Evolutionary conservation across 106 monocot genomes (phyloP).

Genomic region (Hemerocallis citrina): DNA sequence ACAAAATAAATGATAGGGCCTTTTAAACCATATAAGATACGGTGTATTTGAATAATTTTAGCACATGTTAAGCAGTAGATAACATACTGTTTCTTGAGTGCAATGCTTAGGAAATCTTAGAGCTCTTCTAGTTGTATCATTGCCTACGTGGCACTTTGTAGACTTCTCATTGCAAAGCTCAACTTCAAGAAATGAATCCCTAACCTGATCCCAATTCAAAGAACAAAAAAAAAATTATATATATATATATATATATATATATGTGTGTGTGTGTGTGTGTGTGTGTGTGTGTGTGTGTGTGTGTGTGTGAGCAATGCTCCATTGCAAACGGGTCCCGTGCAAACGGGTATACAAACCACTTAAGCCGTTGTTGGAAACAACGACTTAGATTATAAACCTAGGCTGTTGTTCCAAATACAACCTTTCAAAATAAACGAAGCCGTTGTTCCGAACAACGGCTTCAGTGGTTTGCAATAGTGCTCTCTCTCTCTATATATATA

Average conservation of each 20-base stretch:
- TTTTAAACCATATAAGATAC: not conserved
- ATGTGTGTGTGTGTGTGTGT: too few species aligned
- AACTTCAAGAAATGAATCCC: slow-evolving; percentile 68
- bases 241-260: too few species aligned
- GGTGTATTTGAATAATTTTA: not conserved
- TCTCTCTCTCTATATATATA: not conserved
- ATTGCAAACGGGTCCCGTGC: too few species aligned
- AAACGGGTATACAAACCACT: too few species aligned
- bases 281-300: too few species aligned
- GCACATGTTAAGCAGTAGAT: not conserved
- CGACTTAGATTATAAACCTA: too few species aligned
- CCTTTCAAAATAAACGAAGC: too few species aligned
- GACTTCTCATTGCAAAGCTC: slow-evolving; percentile 47
- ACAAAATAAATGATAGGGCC: not conserved
- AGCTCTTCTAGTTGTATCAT: slow-evolving; percentile 29
- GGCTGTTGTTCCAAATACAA: too few species aligned
- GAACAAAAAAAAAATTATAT: slow-evolving; percentile 1
- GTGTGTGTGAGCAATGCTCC: too few species aligned
- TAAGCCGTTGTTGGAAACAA: too few species aligned
- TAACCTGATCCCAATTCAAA: slow-evolving; percentile 41
- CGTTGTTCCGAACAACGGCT: too few species aligned
- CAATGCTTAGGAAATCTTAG: slow-evolving; percentile 50
- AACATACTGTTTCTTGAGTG: slow-evolving; percentile 60
- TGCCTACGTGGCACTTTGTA: slow-evolving; percentile 20
- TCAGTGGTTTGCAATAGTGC: too few species aligned